phyloP scores from a whole-genome alignment of 306 rosid species.

The Echinosophora koreensis region DNA sequence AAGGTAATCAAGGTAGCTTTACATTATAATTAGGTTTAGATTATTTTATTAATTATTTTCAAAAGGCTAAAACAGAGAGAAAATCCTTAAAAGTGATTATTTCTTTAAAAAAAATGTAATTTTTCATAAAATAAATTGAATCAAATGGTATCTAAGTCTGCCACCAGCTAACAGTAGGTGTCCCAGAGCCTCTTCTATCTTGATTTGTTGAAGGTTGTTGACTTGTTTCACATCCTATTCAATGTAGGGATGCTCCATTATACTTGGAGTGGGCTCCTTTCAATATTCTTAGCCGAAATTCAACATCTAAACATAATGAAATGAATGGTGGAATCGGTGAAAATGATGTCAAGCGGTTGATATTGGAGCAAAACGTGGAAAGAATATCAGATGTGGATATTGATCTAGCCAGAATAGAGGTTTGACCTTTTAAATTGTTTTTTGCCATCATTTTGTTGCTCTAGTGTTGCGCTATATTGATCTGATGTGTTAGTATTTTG shows the following conservation, averaged over 20 bases:
- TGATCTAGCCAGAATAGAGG: slow-evolving; percentile 94
- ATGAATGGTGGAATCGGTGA: slow-evolving; percentile 58
- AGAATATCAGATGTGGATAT: slow-evolving; percentile 67
- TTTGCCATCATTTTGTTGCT: slow-evolving; percentile 4
- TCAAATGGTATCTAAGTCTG: not conserved
- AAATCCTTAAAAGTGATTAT: too few relatives aligned
- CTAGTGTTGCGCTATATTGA: slow-evolving; percentile 1
- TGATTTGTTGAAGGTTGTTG: slow-evolving; percentile 38
- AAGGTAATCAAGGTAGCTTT: too few relatives aligned
- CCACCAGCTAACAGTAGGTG: too few relatives aligned
- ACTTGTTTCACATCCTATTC: slow-evolving; percentile 34
- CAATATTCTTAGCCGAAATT: slow-evolving; percentile 65
- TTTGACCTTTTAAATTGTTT: slow-evolving; percentile 48
- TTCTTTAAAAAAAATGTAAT: too few relatives aligned
- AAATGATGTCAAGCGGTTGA: slow-evolving; percentile 69
- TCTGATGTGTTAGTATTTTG: slow-evolving; percentile 32
- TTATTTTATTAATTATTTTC: too few relatives aligned
- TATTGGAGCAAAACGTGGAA: slow-evolving; percentile 61
- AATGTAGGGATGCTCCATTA: slow-evolving; percentile 82
- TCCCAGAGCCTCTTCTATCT: slow-evolving; percentile 16
- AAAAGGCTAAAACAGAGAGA: too few relatives aligned
- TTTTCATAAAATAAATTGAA: too few relatives aligned
- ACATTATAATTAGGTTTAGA: too few relatives aligned
- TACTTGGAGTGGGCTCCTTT: slow-evolving; percentile 97
- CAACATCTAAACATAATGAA: slow-evolving; percentile 53